These are phyloP conservation scores for Haplosporangium sp. DNA, from an alignment of 371 early-diverging fungal species.

Conservation along the genomic window DNA sequence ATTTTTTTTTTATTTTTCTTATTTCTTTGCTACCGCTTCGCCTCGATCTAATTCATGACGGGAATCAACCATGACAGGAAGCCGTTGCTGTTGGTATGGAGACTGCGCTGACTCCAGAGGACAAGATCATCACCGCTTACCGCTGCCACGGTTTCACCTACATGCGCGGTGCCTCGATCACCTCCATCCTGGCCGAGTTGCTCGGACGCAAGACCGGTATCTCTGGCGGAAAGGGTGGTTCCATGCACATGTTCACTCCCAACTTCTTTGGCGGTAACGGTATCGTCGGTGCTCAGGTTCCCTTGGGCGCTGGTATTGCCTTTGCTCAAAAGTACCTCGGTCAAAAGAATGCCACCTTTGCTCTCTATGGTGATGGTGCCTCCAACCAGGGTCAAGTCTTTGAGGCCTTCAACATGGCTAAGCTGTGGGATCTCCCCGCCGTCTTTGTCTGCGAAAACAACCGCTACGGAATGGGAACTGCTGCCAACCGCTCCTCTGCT, in stretches of 20 bases:
- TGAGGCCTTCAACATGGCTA: conserved; percentile 99
- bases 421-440: conserved; percentile 97
- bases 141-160: conserved; percentile 99
- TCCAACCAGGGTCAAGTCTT: conserved; percentile 99
- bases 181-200: conserved; percentile 87
- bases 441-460: conserved; percentile 99
- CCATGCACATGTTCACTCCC: conserved; percentile 99
- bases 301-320: conserved; percentile 97
- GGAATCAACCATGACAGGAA: conserved; percentile 80
- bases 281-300: conserved; percentile 99
- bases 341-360: conserved; percentile 83
- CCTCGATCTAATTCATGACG: neutral
- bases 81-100: conserved; percentile 98
- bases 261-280: conserved; percentile 99
- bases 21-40: neutral
- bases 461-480: conserved; percentile 99
- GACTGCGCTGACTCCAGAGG: conserved; percentile 85
- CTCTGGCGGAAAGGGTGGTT: conserved; percentile 99
- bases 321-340: conserved; percentile 95
- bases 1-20: too few species aligned
- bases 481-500: conserved; percentile 91
- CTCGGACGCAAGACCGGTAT: conserved; percentile 91
- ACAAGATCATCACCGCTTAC: conserved; percentile 98
- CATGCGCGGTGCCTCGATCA: conserved; percentile 85
- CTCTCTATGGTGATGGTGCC: conserved; percentile 99